A percentile compares a stretch with the other conserved stretches of the same genome.
These are phyloP conservation scores for Drechslerella coelobrocha DNA, from an alignment of 2,329 filamentous ascomycete species.

Conservation along the genomic window DNA sequence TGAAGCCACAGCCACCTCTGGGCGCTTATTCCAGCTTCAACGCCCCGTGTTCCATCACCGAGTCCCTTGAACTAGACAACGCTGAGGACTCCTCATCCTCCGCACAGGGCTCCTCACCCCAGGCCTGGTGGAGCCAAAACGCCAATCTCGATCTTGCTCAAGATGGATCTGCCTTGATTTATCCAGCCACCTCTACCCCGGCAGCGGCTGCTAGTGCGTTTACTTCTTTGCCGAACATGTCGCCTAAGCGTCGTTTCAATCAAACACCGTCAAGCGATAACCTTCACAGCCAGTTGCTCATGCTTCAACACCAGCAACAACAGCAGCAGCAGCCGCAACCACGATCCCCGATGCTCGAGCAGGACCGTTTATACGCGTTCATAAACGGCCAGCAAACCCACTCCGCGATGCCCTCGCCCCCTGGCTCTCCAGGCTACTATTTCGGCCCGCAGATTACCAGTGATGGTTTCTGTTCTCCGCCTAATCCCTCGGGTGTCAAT, in stretches of 20 bases:
- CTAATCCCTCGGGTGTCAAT: conserved; percentile 29
- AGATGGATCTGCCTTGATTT: conserved; percentile 35
- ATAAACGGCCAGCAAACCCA: conserved; percentile 40
- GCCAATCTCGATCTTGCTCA: conserved; percentile 35
- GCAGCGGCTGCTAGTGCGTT: conserved; percentile 26
- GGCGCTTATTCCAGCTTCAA: conserved; percentile 47
- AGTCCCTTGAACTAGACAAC: conserved; percentile 40
- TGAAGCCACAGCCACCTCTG: conserved; percentile 46
- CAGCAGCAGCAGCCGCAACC: conserved; percentile 41
- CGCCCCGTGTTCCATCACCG: conserved; percentile 27
- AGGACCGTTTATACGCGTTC: conserved; percentile 32
- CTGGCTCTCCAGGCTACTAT: conserved; percentile 46
- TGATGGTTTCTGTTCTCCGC: conserved; percentile 43
- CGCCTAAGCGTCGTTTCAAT: conserved; percentile 49
- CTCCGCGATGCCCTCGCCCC: conserved; percentile 47
- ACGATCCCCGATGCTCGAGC: conserved; percentile 41
- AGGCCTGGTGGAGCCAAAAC: conserved; percentile 41
- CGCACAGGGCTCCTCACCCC: conserved; percentile 46
- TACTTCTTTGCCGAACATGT: conserved; percentile 47
- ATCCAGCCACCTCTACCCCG: conserved; percentile 41
- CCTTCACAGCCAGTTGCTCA: conserved; percentile 33
- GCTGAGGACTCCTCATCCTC: conserved; percentile 44
- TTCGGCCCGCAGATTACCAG: conserved; percentile 31
- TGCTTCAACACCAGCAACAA: conserved; percentile 47
- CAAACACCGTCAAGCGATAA: conserved; percentile 49